Evolutionary conservation across 177 flowering plant species (phyloP).

Genomic region (Tripterygium wilfordii): DNA sequence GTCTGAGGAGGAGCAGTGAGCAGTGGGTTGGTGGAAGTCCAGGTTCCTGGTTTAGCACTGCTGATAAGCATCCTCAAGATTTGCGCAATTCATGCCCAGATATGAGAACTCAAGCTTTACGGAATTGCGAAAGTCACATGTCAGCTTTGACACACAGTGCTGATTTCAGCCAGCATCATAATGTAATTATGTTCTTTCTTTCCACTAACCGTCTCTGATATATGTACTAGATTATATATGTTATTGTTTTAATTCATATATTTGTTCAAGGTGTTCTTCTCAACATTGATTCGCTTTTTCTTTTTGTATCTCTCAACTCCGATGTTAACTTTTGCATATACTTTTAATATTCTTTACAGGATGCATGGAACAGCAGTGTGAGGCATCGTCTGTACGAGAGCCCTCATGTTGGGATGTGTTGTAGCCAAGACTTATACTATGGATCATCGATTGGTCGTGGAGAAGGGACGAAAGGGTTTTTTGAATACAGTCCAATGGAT

Average conservation of each 20-base stretch:
- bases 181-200: slow-evolving; percentile 19
- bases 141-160: slow-evolving; percentile 20
- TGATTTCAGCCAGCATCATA: slow-evolving; percentile 22
- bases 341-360: slow-evolving; percentile 19
- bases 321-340: neutral
- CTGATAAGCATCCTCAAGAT: slow-evolving; percentile 22
- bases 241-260: neutral
- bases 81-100: slow-evolving; percentile 23
- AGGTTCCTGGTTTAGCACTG: slow-evolving; percentile 17
- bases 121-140: slow-evolving; percentile 14
- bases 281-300: neutral
- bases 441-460: slow-evolving; percentile 11
- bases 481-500: slow-evolving; percentile 12
- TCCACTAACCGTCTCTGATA: too few species aligned
- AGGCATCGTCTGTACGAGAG: slow-evolving; percentile 9
- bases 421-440: slow-evolving; percentile 10
- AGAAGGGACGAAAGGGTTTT: slow-evolving; percentile 7
- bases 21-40: slow-evolving; percentile 28
- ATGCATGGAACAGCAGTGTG: slow-evolving; percentile 12
- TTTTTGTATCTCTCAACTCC: neutral
- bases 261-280: neutral
- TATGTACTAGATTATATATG: neutral
- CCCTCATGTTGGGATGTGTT: slow-evolving; percentile 12
- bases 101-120: slow-evolving; percentile 18
- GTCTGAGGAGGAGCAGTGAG: slow-evolving; percentile 22